These are phyloP conservation scores for Skeletonema menzelii DNA, from an alignment of 108 stramenopile genomes.

Conservation along the genomic window DNA sequence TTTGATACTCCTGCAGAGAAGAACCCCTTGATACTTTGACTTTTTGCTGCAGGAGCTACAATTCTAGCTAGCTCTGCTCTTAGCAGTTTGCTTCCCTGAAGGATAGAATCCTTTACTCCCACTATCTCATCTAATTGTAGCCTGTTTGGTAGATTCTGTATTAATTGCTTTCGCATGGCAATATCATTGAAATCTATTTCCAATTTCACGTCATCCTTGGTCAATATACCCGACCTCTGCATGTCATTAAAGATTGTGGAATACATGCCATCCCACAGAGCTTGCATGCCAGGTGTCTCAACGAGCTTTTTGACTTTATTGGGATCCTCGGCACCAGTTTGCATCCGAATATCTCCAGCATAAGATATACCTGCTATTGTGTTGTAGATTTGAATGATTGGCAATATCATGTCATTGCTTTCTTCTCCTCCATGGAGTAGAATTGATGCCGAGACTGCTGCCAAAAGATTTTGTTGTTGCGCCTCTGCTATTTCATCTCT, in stretches of 20 bases:
- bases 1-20: slow-evolving; percentile 70
- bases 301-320: slow-evolving; percentile 76
- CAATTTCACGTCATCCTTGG: slow-evolving; percentile 11
- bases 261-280: slow-evolving; percentile 72
- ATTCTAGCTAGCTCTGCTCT: slow-evolving; percentile 44
- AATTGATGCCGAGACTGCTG: slow-evolving; percentile 69
- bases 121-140: slow-evolving; percentile 38
- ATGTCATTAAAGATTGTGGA: slow-evolving; percentile 27
- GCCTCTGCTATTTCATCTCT: slow-evolving; percentile 41
- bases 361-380: slow-evolving; percentile 80
- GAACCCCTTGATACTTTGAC: slow-evolving; percentile 81
- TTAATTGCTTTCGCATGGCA: slow-evolving; percentile 23
- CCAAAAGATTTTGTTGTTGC: slow-evolving; percentile 57
- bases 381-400: slow-evolving; percentile 35
- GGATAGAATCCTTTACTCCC: slow-evolving; percentile 17
- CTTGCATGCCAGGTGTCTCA: slow-evolving; percentile 65
- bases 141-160: slow-evolving; percentile 28
- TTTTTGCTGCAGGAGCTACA: slow-evolving; percentile 71
- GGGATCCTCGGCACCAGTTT: slow-evolving; percentile 85
- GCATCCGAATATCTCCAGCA: slow-evolving; percentile 81
- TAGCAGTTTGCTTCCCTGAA: slow-evolving; percentile 12
- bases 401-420: slow-evolving; percentile 7
- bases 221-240: slow-evolving; percentile 47
- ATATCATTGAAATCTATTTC: slow-evolving; percentile 40
- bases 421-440: slow-evolving; percentile 38